A percentile compares a stretch with the other conserved stretches of the same genome.
Conservation (phyloP, 345 rosid species). For the Moricandia moricandioides region DNA sequence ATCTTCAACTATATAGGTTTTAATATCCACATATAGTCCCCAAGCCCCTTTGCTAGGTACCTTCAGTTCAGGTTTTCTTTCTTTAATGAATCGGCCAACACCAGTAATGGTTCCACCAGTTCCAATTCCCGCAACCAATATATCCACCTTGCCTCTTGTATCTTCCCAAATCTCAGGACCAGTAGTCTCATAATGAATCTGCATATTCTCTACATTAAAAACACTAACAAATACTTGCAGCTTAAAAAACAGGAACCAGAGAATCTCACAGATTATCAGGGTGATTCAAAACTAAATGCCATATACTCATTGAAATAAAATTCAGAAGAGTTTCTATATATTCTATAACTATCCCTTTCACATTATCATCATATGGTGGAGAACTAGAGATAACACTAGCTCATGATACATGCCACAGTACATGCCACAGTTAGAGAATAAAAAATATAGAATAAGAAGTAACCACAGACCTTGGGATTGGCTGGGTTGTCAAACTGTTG, state of each 20-base stretch:
- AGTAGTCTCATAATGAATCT: slow-evolving; percentile 81
- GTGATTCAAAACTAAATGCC: neutral
- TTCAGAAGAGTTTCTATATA: too few relatives aligned
- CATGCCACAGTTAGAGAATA: too few relatives aligned
- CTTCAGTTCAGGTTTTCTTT: slow-evolving; percentile 41
- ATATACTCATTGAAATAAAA: too few relatives aligned
- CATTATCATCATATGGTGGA: too few relatives aligned
- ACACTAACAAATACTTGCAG: slow-evolving; percentile 16
- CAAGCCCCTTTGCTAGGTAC: slow-evolving; percentile 15
- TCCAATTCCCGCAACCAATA: slow-evolving; percentile 62
- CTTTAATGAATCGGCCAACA: slow-evolving; percentile 70
- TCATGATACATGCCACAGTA: too few relatives aligned
- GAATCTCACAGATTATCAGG: neutral
- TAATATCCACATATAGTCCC: too few relatives aligned
- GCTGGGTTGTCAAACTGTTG: slow-evolving; percentile 87
- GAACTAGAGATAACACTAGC: too few relatives aligned
- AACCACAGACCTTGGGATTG: slow-evolving; percentile 62
- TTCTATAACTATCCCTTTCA: too few relatives aligned
- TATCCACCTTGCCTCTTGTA: slow-evolving; percentile 76
- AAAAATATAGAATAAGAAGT: neutral
- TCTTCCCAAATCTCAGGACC: slow-evolving; percentile 92
- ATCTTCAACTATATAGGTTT: too few relatives aligned
- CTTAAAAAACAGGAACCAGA: neutral
- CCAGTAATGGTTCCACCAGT: slow-evolving; percentile 42
- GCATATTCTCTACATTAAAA: slow-evolving; percentile 24